Base-by-base conservation (phyloP, 208 protist genomes). In the Phytomonas sp. region DNA sequence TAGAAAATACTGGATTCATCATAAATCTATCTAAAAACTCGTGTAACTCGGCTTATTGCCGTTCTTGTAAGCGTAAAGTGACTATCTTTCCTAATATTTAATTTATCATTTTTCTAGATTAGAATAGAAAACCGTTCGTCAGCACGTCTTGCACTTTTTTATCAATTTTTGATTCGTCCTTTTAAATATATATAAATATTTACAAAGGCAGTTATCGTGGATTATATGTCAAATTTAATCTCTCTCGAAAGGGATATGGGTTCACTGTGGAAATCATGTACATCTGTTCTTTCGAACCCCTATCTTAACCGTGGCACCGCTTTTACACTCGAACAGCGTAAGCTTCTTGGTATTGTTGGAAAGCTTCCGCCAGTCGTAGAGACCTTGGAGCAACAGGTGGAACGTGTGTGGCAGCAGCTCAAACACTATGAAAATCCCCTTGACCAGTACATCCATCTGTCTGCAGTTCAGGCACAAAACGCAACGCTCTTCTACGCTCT, bases 371-470 rank as follows among this genome's bases (percentile, higher is more conserved):
- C 87, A 4, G 71, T 68, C 32, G 87, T 93, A 7, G 89, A 95
- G 77, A 95, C 86, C 20, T 75, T 93, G 5, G 85, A 92, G 71
- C 77, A 92, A 72, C 87, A 92, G 76, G 83, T 95, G 4, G 76
- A 77, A 29, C 87, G 89, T 33, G 79, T 77, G 15, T 90, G 83
- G 81, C 32, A 77, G 40, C 87, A 95, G 73, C 68, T 95, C 62
- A 79, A 70, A 68, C 72, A 61, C 62, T 91, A 81, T 72, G 87
- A 93, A 34, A 89, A 92, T 81, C 87, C 87, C 26, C 92, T 95
- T 79, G 89, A 93, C 83, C 79, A 80, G 63, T 93, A 95, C 80
- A 76, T 88, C 30, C 83, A 91, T 66, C 80, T 95, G 29, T 77
- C 66, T 84, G 90, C 77, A 34, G 65, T 91, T 63, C 81, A 87